phyloP scores from a whole-genome alignment of 1,139 yeast species.

The Nakaseomyces kungkrabaensis region DNA sequence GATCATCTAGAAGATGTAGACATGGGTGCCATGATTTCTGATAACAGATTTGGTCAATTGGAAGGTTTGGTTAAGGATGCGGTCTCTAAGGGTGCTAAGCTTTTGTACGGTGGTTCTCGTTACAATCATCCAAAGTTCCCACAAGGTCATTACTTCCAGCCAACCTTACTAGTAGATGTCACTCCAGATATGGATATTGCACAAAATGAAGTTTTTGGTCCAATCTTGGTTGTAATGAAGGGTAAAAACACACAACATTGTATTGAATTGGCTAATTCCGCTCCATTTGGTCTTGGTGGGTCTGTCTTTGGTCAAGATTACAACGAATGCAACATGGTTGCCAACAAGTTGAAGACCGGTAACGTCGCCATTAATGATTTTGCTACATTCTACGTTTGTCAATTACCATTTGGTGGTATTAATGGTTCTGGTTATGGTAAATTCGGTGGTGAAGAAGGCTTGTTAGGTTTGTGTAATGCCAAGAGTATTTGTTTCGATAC shows the following conservation, averaged over 20 bases:
- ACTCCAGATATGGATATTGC: constrained; percentile 71
- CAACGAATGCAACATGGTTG: constrained; percentile 49
- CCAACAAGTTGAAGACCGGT: constrained; percentile 61
- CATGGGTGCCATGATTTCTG: constrained; percentile 91
- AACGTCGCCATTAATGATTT: constrained; percentile 95
- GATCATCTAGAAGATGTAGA: constrained; percentile 85
- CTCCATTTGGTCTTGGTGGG: constrained; percentile 84
- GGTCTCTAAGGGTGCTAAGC: constrained; percentile 66
- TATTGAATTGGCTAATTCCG: constrained; percentile 69
- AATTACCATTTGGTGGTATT: constrained; percentile 91
- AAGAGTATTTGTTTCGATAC: constrained; percentile 82
- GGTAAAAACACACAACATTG: constrained; percentile 63
- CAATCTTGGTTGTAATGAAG: constrained; percentile 67
- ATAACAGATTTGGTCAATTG: constrained; percentile 55
- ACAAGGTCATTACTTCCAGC: constrained; percentile 86
- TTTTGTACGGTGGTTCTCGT: constrained; percentile 70
- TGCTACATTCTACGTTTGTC: constrained; percentile 92
- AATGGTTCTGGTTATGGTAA: constrained; percentile 93
- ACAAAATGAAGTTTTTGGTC: constrained; percentile 88
- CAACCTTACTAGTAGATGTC: constrained; percentile 78
- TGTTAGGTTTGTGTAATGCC: constrained; percentile 76
- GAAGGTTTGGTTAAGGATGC: constrained; percentile 66
- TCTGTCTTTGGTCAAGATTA: constrained; percentile 70
- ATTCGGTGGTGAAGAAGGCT: constrained; percentile 94
- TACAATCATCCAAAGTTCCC: constrained; percentile 85